Evolutionary conservation across 768 basidiomycete genomes (phyloP), one percentile per base, ranked within the genome.

Genomic region (Coprinopsis strossmayeri): DNA sequence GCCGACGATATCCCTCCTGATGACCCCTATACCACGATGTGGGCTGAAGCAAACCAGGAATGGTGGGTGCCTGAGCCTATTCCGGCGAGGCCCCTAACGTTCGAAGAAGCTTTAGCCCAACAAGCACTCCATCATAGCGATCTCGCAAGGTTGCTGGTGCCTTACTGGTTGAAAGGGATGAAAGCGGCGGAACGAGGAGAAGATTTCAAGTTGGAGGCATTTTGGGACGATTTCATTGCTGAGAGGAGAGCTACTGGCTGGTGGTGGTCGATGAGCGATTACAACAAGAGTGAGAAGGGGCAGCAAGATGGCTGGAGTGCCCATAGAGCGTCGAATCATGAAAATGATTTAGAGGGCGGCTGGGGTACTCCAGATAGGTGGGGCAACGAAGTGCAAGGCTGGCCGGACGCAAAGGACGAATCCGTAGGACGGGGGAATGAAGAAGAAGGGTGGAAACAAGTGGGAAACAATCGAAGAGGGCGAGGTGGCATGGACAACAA

Each of bases 201-300:
- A 46, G 53, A 44, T 35, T 28, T 54, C 13, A 54, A 51, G 50
- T 26, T 54, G 39, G 53, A 54, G 26, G 18, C 39, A 24, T 54
- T 42, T 35, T 25, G 47, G 39, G 50, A 54, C 7, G 46, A 51
- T 18, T 15, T 20, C 25, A 47, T 51, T 24, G 39, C 32, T 32
- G 34, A 42, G 13, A 48, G 35, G 53, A 47, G 45, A 34, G 53
- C 47, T 11, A 30, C 48, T 3, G 45, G 52, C 21, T 49, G 43
- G 48, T 46, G 39, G 18, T 46, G 48, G 43, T 43, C 28, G 11
- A n/a, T 10, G 20, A 35, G 45, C 13, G 40, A 37, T 23, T 37
- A 5, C 3, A 38, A 28, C 15, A 41, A 40, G 39, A 21, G 44
- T 13, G 40, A 45, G 17, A 32, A 45, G 43, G 27, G n/a, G 12